These are phyloP conservation scores for Diaporthe humulicola DNA, from an alignment of 2,329 filamentous ascomycete genomes.

Conservation along the genomic window DNA sequence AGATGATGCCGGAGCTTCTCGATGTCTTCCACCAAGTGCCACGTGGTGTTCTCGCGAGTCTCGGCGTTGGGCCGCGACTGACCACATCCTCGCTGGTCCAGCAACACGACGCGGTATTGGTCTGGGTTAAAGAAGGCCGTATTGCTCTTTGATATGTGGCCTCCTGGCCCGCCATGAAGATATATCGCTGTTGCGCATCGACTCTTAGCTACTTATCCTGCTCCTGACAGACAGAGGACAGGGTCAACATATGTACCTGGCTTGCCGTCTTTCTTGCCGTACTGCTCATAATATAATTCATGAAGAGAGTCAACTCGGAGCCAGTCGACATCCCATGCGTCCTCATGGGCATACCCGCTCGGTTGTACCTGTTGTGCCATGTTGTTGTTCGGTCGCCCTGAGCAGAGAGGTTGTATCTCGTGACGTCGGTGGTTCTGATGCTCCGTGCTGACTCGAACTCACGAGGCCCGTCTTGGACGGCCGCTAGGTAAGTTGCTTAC, in stretches of 20 bases:
- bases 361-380: conserved; percentile 3
- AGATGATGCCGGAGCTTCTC: conserved; percentile 57
- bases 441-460: background rate
- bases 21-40: conserved; percentile 59
- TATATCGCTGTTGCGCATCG: conserved; percentile 39
- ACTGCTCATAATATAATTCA: conserved; percentile 4
- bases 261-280: conserved; percentile 21
- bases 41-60: conserved; percentile 59
- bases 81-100: conserved; percentile 61
- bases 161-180: conserved; percentile 58
- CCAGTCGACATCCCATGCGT: conserved; percentile 4
- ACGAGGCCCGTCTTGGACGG: background rate
- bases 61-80: conserved; percentile 56
- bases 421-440: background rate
- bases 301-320: background rate
- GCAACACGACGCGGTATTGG: conserved; percentile 58
- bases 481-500: background rate
- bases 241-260: background rate
- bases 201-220: background rate
- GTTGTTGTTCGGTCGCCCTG: background rate
- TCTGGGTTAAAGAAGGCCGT: conserved; percentile 58
- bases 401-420: background rate
- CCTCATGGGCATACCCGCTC: background rate
- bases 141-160: conserved; percentile 49
- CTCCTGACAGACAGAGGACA: too few species aligned